Conservation (phyloP, 225 moss, liverwort and hornwort genomes). For the Sphagnum tenellum region DNA sequence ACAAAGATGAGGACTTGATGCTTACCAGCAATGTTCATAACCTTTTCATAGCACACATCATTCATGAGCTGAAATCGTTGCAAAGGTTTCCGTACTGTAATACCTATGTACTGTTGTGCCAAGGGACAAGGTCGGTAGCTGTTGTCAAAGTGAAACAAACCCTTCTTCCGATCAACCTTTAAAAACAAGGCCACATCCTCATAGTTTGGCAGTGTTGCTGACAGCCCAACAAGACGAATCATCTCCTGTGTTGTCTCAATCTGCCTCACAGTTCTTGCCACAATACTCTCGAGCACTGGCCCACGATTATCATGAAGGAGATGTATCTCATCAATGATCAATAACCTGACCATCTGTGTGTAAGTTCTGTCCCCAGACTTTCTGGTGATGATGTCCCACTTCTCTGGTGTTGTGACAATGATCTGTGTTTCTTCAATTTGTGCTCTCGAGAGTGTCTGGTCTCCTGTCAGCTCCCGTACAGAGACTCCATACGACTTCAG, state of each 20-base stretch:
- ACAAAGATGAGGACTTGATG: conserved; percentile 90
- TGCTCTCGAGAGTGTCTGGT: conserved; percentile 85
- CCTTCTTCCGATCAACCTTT: conserved; percentile 79
- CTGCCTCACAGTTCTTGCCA: conserved; percentile 87
- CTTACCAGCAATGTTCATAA: conserved; percentile 88
- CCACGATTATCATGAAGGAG: conserved; percentile 89
- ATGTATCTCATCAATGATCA: conserved; percentile 95
- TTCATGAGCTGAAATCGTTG: conserved; percentile 98
- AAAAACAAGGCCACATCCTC: conserved; percentile 81
- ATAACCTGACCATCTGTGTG: conserved; percentile 89
- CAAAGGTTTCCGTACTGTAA: conserved; percentile 85
- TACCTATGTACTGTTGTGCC: conserved; percentile 91
- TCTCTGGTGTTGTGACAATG: conserved; percentile 92
- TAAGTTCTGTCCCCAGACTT: conserved; percentile 95
- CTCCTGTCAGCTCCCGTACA: conserved; percentile 86
- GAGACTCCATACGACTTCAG: conserved; percentile 74
- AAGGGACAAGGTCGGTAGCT: conserved; percentile 91
- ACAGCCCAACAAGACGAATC: conserved; percentile 87
- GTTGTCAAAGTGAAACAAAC: conserved; percentile 82
- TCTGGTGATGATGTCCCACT: conserved; percentile 95
- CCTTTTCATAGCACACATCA: conserved; percentile 93
- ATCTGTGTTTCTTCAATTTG: conserved; percentile 96
- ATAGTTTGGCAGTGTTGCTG: conserved; percentile 85
- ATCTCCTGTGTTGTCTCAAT: conserved; percentile 90
- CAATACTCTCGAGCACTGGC: conserved; percentile 91